Evolutionary conservation across 2,329 filamentous ascomycete genomes (phyloP), one percentile per base, ranked within the genome.

Genomic region (Chalaropsis ovoidea): DNA sequence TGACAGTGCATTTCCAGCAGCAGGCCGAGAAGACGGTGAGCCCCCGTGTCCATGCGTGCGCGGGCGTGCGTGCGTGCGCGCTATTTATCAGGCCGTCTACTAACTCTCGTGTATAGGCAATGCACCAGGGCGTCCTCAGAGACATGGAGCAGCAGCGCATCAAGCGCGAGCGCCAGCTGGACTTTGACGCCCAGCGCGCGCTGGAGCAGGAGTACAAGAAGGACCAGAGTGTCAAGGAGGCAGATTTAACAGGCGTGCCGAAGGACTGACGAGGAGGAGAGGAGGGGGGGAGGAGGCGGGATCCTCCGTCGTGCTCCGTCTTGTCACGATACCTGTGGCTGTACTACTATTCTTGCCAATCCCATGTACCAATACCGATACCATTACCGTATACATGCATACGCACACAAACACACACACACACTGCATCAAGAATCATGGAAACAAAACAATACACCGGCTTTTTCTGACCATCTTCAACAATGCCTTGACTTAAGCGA

Each of bases 141-240:
- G 94, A 99, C 73, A 88, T 96, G 81, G 93, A 97, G 73, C 90
- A 95, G 73, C 92, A 96, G 74, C 86, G 89, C 58, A 75, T 96
- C 70, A 96, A 96, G 77, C 83, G 84, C 70, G 94, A 99, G 75
- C 86, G 94, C 67, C 89, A 95, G 75, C 84, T 91, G 63, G 94
- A 99, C 74, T 99, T 99, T 72, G 92, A 97, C 69, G 85, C 95
- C 83, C 94, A 99, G 74, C 83, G 81, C 69, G 83, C 82, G 6
- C 79, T 99, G 61, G 92, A 97, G 77, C 83, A 87, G 71, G 89
- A 99, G 75, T 97, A 96, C 75, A 86, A 87, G 74, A 93, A 93
- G 75, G 80, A 91, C 41, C 94, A 99, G 77, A 88, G 79, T 3
- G 92, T 97, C 15, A 62, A 67, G 35, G 52, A 52, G n/a, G 41